These are phyloP conservation scores for Noccaea caerulescens DNA, from an alignment of 345 rosid species.

Conservation along the genomic window DNA sequence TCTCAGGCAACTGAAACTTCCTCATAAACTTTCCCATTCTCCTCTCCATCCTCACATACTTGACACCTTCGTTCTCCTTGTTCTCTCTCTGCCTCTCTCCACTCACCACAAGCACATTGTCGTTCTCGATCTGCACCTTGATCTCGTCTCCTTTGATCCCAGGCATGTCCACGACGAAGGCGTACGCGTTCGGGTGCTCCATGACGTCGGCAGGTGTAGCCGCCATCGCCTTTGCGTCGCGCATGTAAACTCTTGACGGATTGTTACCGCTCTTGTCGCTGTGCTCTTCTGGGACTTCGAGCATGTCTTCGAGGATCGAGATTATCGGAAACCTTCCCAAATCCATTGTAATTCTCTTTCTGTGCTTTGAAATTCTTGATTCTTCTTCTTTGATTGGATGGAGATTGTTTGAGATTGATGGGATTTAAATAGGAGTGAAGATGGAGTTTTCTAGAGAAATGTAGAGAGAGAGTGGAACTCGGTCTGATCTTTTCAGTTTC, in stretches of 20 bases:
- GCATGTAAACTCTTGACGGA: constrained; percentile 58
- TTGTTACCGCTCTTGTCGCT: constrained; percentile 46
- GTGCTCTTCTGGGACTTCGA: constrained; percentile 51
- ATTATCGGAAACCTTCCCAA: constrained; percentile 53
- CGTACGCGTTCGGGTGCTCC: constrained; percentile 57
- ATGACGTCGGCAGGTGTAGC: constrained; percentile 79
- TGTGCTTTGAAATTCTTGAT: neutral
- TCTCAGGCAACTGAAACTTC: constrained; percentile 74
- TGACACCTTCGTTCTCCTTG: constrained; percentile 62
- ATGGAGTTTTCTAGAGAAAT: constrained; percentile 36
- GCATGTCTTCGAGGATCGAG: constrained; percentile 58
- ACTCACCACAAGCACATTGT: constrained; percentile 62
- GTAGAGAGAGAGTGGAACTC: neutral
- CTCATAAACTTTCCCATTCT: constrained; percentile 75
- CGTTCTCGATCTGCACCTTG: constrained; percentile 80
- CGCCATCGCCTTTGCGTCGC: constrained; percentile 87
- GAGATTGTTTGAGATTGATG: neutral
- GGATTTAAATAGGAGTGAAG: constrained; percentile 4
- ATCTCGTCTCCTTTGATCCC: constrained; percentile 71
- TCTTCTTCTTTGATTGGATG: neutral
- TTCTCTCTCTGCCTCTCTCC: constrained; percentile 66
- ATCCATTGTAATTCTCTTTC: constrained; percentile 42
- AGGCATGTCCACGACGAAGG: constrained; percentile 78
- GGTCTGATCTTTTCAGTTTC: constrained; percentile 11
- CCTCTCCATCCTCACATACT: constrained; percentile 83